A percentile compares a stretch with the other conserved stretches of the same genome.
These are phyloP conservation scores for Lasiosphaeriaceae sp. DNA, from an alignment of 495 filamentous ascomycete genomes.

Conservation along the genomic window DNA sequence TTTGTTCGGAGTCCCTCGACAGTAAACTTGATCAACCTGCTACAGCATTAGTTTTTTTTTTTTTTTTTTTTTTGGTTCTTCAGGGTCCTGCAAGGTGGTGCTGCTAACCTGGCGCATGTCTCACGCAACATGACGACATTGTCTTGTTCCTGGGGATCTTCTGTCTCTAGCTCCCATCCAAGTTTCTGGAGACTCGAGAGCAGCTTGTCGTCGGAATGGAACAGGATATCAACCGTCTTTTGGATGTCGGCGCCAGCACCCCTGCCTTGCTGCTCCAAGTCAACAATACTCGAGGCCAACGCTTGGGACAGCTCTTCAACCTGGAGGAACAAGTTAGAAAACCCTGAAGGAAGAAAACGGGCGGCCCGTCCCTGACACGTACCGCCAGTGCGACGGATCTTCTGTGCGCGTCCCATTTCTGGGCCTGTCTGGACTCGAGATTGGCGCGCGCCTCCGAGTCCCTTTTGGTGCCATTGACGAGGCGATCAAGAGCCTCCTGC, in stretches of 20 bases:
- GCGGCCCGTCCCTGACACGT: background rate
- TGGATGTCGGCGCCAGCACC: slow-evolving; percentile 20
- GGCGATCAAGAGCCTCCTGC: slow-evolving; percentile 37
- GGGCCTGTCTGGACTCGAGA: slow-evolving; percentile 24
- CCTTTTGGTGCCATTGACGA: slow-evolving; percentile 27
- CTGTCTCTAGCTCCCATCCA: slow-evolving; percentile 40
- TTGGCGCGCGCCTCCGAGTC: slow-evolving; percentile 24
- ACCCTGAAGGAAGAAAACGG: background rate
- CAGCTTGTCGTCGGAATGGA: slow-evolving; percentile 45
- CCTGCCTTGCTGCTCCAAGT: slow-evolving; percentile 36
- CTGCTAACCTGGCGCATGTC: slow-evolving; percentile 33
- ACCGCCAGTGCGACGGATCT: slow-evolving; percentile 29
- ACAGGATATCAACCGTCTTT: slow-evolving; percentile 33
- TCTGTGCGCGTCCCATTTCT: slow-evolving; percentile 31
- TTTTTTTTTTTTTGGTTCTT: background rate
- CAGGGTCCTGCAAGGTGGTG: background rate
- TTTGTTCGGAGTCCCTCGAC: slow-evolving; percentile 43
- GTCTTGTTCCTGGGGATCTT: slow-evolving; percentile 33
- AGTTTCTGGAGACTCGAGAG: slow-evolving; percentile 47
- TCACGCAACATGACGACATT: slow-evolving; percentile 37
- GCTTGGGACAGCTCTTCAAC: slow-evolving; percentile 38
- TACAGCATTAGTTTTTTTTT: slow-evolving; percentile 13
- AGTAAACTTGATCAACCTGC: slow-evolving; percentile 43
- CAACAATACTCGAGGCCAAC: slow-evolving; percentile 33
- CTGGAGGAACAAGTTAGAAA: slow-evolving; percentile 15